These are phyloP conservation scores for Eremochloa ophiuroides DNA, from an alignment of 176 grass and related monocot genomes.

Conservation along the genomic window DNA sequence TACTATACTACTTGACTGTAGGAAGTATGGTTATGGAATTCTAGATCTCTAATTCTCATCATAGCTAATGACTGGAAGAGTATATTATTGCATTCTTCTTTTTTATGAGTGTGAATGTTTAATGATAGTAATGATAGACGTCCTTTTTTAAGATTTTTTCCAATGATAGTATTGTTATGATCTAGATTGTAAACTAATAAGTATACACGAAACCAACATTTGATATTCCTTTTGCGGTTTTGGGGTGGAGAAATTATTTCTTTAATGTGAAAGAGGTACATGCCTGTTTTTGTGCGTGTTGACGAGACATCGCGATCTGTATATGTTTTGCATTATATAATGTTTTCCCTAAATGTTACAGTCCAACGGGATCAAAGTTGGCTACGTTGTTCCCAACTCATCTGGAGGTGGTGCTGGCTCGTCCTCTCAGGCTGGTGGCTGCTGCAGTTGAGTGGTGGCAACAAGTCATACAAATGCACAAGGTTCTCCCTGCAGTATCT, in stretches of 20 bases:
- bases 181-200: neutral
- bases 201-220: neutral
- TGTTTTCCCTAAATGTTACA: constrained; percentile 12
- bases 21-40: neutral
- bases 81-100: too few relatives aligned
- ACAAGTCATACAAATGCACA: neutral
- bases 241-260: neutral
- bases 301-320: neutral
- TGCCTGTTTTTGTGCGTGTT: too few relatives aligned
- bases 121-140: neutral
- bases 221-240: neutral
- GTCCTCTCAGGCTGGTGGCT: constrained; percentile 50
- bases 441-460: constrained; percentile 41
- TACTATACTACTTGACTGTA: too few relatives aligned
- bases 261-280: neutral
- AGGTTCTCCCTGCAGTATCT: constrained; percentile 18
- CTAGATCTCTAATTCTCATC: neutral
- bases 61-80: neutral
- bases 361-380: constrained; percentile 78
- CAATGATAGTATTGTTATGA: neutral
- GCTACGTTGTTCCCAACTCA: constrained; percentile 48
- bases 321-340: neutral
- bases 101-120: neutral
- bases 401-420: constrained; percentile 58
- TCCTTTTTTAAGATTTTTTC: neutral